Evolutionary conservation across 306 rosid genomes (phyloP), one percentile per base, ranked within the genome.

Genomic region (Geum urbanum): DNA sequence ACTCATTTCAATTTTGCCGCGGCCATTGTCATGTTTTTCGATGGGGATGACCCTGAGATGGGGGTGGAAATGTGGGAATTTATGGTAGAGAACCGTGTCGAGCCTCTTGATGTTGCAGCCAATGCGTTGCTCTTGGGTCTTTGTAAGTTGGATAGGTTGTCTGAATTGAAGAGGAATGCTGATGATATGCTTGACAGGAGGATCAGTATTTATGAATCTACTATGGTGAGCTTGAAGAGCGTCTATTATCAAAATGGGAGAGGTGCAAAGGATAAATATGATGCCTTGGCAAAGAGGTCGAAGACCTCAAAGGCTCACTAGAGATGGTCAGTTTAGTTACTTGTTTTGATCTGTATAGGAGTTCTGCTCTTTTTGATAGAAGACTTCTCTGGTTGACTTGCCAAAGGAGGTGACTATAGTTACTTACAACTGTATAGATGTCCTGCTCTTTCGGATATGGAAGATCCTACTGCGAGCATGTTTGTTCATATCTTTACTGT

Each of bases 101-200:
- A 82, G 65, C 88, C 84, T 16, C 84, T 84, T 53, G 83, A 84
- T 35, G 77, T 66, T n/a, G 75, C 89, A 16, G 89, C 94, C 4
- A 87, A 87, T 74, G 88, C 81, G 0, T 57, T 87, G 74, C 87
- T 90, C 13, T n/a, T 87, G 76, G 96, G 94, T 9, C 83, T 87
- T 64, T 77, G 80, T 76, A 77, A 78, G 35, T 64, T 87, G 40
- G 78, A 69, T 55, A 84, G 94, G 75, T 70, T 87, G 11, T 45
- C 86, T 0, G 88, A 90, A 83, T 66, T 76, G 40, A 82, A 74
- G 80, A 82, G 89, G 71, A 55, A 39, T 35, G 83, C 77, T 0
- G 84, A 90, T 15, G 89, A 84, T 59, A 76, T 90, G 83, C 78
- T 90, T 0, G 81, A 90, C 75, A 72, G 65, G 65, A 81, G 78